Base-by-base conservation (phyloP, 495 filamentous ascomycete species). In the Thermochaetoides thermophila region DNA sequence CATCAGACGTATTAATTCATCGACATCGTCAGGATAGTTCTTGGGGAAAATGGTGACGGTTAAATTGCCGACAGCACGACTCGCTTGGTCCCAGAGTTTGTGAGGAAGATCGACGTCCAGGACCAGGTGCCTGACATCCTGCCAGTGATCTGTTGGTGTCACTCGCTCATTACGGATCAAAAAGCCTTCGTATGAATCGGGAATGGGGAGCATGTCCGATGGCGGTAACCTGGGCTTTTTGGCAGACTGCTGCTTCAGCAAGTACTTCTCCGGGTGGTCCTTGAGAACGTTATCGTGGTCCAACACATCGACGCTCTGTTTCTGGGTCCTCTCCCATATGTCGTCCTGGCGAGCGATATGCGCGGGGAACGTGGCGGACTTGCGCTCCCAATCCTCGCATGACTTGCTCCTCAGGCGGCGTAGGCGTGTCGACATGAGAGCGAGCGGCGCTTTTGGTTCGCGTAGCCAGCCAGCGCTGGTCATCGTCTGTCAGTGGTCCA, bases 71-170 rank as follows among this genome's bases (percentile, higher is more conserved):
- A 45, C 43, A 35, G n/a, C n/a, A n/a, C n/a, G n/a, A n/a, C n/a
- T n/a, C n/a, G n/a, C n/a, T n/a, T n/a, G n/a, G n/a, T n/a, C n/a
- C n/a, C n/a, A n/a, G n/a, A n/a, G n/a, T n/a, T n/a, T n/a, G n/a
- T n/a, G n/a, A n/a, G n/a, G n/a, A n/a, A n/a, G n/a, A n/a, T n/a
- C n/a, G n/a, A n/a, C n/a, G n/a, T n/a, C n/a, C 11, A 93, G 60
- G 1, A 49, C 53, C n/a, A 95, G 56, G 31, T 75, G 70, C 2
- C 89, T 76, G 19, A 96, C 89, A 61, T 96, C 91, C 53, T 99
- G 89, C 78, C 84, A 95, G 53, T 99, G 89, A 5, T 52, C 59
- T 5, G 42, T 27, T 2, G 85, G 72, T 0, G 89, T 96, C 1
- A 92, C 46, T 18, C 86, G 70, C n/a, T 55, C 52, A 48, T 94